These are phyloP conservation scores for Phaeosphaeria sp. DNA, from an alignment of 2,329 filamentous ascomycete species.

Conservation along the genomic window DNA sequence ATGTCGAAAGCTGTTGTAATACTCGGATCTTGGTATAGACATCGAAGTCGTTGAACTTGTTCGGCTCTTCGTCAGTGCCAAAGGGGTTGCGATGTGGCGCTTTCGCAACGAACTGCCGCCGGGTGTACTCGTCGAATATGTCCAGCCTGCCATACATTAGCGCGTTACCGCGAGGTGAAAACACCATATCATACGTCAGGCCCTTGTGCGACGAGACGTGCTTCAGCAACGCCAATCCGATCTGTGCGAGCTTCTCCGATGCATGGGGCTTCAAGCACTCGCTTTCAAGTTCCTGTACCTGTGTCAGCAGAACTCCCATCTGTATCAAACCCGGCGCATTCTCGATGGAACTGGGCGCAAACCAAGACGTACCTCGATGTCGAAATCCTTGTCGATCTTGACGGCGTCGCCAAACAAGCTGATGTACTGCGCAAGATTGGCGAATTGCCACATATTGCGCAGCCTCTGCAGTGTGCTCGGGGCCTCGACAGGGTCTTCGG, in stretches of 20 bases:
- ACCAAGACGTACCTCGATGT: conserved; percentile 75
- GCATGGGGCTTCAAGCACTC: conserved; percentile 81
- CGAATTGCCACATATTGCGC: conserved; percentile 94
- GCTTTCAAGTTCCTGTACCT: conserved; percentile 77
- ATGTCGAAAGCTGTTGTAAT: conserved; percentile 86
- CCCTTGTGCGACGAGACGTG: conserved; percentile 93
- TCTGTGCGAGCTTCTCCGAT: conserved; percentile 76
- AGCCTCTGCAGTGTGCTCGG: conserved; percentile 66
- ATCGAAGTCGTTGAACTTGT: conserved; percentile 81
- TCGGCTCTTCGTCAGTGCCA: conserved; percentile 74
- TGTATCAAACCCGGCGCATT: conserved; percentile 15
- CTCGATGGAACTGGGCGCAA: conserved; percentile 25
- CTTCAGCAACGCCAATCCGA: conserved; percentile 87
- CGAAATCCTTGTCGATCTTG: conserved; percentile 87
- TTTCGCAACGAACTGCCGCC: conserved; percentile 86
- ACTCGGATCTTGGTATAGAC: conserved; percentile 81
- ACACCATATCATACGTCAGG: conserved; percentile 71
- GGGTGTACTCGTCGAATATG: conserved; percentile 91
- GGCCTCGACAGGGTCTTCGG: conserved; percentile 53
- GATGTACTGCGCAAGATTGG: conserved; percentile 92
- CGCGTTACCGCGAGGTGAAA: neutral
- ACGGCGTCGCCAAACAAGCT: conserved; percentile 86
- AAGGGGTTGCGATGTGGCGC: conserved; percentile 83
- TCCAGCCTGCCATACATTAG: conserved; percentile 66
- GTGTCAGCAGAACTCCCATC: conserved; percentile 34